Conservation (phyloP, 2,329 filamentous ascomycete genomes). For the Cladophialophora carrionii region DNA sequence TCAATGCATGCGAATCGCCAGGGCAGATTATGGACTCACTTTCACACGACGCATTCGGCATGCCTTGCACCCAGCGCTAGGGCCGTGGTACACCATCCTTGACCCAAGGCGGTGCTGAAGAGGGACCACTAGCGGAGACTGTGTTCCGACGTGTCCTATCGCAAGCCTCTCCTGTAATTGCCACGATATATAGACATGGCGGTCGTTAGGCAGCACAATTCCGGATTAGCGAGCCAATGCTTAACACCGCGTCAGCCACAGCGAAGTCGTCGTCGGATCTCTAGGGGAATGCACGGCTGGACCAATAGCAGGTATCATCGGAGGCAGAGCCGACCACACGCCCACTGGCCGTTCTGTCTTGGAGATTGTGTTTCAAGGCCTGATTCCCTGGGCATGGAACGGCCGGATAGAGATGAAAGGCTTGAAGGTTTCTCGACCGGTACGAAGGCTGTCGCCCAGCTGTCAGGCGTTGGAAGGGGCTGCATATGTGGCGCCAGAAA, state of each 20-base stretch:
- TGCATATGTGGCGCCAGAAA: not conserved
- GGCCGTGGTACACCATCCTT: slow-evolving; percentile 39
- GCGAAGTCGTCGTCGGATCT: slow-evolving; percentile 13
- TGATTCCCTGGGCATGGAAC: slow-evolving; percentile 11
- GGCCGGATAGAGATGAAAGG: not conserved
- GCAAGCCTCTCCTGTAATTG: slow-evolving; percentile 16
- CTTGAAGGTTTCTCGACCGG: not conserved
- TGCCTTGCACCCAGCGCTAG: slow-evolving; percentile 36
- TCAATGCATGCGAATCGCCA: not conserved
- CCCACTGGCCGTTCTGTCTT: not conserved
- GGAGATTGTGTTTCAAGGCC: slow-evolving; percentile 5
- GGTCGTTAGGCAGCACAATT: slow-evolving; percentile 19
- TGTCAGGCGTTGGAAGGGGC: not conserved
- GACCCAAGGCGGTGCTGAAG: not conserved
- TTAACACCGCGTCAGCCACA: slow-evolving; percentile 17
- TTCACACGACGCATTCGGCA: slow-evolving; percentile 39
- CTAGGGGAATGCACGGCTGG: not conserved
- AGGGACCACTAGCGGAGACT: slow-evolving; percentile 8
- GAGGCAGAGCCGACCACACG: not conserved
- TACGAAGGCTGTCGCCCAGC: not conserved
- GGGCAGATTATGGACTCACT: slow-evolving; percentile 23
- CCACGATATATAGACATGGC: slow-evolving; percentile 20
- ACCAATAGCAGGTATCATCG: slow-evolving; percentile 5
- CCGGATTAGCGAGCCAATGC: slow-evolving; percentile 11
- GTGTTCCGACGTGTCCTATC: slow-evolving; percentile 14